A percentile compares a stretch with the other conserved stretches of the same genome.
phyloP scores from a whole-genome alignment of 2,329 filamentous ascomycete species.

The Alternaria triticina region DNA sequence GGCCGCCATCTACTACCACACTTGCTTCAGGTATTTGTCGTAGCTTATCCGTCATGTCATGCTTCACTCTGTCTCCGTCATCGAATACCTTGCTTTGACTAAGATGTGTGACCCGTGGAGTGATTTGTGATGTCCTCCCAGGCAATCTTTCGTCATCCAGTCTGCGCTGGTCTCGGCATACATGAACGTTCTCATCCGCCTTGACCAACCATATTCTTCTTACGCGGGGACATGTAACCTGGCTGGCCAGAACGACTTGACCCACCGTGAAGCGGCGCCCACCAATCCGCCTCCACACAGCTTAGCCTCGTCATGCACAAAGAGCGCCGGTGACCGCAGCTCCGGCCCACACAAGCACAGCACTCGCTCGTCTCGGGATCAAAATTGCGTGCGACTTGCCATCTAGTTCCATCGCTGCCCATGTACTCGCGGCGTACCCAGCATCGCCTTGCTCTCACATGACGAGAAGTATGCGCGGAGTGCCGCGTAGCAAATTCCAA shows the following conservation, averaged over 20 bases:
- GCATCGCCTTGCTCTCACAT: constrained; percentile 50
- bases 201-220: constrained; percentile 26
- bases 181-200: constrained; percentile 16
- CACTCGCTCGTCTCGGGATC: constrained; percentile 45
- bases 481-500: constrained; percentile 50
- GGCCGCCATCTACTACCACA: neutral
- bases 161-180: constrained; percentile 18
- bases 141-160: constrained; percentile 1
- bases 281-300: constrained; percentile 30
- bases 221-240: constrained; percentile 35
- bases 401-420: constrained; percentile 37
- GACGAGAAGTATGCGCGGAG: constrained; percentile 44
- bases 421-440: constrained; percentile 47
- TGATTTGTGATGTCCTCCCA: neutral
- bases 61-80: neutral
- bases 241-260: constrained; percentile 29
- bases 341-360: constrained; percentile 47
- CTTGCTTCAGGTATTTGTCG: neutral
- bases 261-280: constrained; percentile 28
- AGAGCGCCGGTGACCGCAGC: constrained; percentile 37
- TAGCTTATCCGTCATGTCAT: neutral
- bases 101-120: neutral
- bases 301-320: constrained; percentile 23
- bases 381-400: constrained; percentile 48
- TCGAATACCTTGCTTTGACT: neutral